Conservation (phyloP, 2,329 filamentous ascomycete genomes). For the Fusarium torulosum region DNA sequence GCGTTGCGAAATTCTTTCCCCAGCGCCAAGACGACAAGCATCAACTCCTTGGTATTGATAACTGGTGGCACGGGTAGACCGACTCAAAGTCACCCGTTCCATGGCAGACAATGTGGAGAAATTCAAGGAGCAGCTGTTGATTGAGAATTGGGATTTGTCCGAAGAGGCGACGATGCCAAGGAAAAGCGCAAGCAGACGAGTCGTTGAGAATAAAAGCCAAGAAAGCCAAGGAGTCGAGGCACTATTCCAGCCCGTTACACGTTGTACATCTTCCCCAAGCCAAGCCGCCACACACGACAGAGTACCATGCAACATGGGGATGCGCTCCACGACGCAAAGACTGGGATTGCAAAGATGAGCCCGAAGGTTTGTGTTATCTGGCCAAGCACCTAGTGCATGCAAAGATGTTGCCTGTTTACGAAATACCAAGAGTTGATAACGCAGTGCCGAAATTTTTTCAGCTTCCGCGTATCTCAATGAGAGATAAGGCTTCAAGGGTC, state of each 20-base stretch:
- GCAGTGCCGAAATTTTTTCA: constrained; percentile 20
- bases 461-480: constrained; percentile 13
- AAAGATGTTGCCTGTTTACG: constrained; percentile 11
- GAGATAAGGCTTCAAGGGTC: constrained; percentile 13
- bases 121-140: constrained; percentile 18
- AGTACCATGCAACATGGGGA: constrained; percentile 32
- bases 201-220: constrained; percentile 32
- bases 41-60: constrained; percentile 28
- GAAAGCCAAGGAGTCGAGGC: constrained; percentile 37
- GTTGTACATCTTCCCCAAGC: constrained; percentile 39
- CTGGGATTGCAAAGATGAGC: constrained; percentile 29
- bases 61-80: constrained; percentile 33
- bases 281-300: constrained; percentile 35
- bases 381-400: constrained; percentile 29
- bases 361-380: constrained; percentile 36
- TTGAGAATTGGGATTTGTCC: constrained; percentile 35
- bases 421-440: constrained; percentile 36
- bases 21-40: constrained; percentile 38
- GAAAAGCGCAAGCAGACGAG: constrained; percentile 26
- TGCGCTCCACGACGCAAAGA: constrained; percentile 12
- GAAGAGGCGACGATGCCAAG: constrained; percentile 43
- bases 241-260: constrained; percentile 37
- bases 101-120: constrained; percentile 36
- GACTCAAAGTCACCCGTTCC: constrained; percentile 16
- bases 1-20: constrained; percentile 36